Conservation (phyloP, 331 rosid genomes). For the Prunus yedoensis region DNA sequence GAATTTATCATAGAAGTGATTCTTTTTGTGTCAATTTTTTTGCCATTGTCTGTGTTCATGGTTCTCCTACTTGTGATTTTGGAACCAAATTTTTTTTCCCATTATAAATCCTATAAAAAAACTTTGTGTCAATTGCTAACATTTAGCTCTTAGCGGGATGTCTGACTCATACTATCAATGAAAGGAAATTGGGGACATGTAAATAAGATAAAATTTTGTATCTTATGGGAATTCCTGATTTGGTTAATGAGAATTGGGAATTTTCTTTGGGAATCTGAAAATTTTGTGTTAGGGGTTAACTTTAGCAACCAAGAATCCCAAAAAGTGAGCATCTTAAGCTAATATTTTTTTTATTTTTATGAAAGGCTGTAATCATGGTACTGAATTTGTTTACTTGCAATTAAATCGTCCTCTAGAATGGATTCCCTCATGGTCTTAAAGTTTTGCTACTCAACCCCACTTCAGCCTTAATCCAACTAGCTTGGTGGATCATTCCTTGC, state of each 20-base stretch:
- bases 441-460: not conserved
- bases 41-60: not conserved
- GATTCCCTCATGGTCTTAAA: too few species aligned
- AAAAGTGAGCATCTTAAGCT: not conserved
- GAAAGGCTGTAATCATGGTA: not conserved
- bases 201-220: not conserved
- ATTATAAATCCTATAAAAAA: not conserved
- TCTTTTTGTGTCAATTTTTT: not conserved
- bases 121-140: not conserved
- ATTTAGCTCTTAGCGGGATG: not conserved
- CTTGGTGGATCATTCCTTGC: not conserved
- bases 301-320: not conserved
- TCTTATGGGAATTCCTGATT: not conserved
- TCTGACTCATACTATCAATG: not conserved
- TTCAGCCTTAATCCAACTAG: too few species aligned
- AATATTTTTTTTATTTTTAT: not conserved
- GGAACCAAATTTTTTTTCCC: too few species aligned
- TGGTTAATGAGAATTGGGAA: not conserved
- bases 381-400: not conserved
- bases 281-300: not conserved
- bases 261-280: not conserved
- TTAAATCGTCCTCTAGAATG: too few species aligned
- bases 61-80: not conserved
- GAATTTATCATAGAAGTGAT: not conserved
- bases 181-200: not conserved